phyloP scores from a whole-genome alignment of 441 rosid genomes.

The Populus hybrid region DNA sequence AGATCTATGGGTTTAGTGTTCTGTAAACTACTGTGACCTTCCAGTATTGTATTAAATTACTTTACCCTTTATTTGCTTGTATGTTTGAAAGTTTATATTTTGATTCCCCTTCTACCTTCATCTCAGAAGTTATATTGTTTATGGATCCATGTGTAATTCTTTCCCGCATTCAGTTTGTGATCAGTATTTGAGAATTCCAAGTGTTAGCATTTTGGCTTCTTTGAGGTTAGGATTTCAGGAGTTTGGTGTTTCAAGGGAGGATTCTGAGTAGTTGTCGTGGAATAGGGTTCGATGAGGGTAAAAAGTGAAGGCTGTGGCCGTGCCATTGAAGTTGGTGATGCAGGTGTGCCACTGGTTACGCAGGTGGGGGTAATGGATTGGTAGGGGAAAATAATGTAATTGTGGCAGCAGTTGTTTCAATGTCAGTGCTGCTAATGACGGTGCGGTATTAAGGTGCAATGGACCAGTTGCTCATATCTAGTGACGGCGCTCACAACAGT shows the following conservation, averaged over 20 bases:
- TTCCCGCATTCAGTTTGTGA: neutral
- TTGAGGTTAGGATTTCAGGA: neutral
- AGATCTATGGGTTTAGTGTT: too few relatives aligned
- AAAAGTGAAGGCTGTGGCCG: neutral
- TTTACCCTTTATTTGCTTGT: neutral
- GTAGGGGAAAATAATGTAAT: neutral
- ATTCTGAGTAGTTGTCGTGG: neutral
- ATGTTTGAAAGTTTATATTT: neutral
- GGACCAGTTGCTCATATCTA: neutral
- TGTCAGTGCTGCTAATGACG: neutral
- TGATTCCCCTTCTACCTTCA: neutral
- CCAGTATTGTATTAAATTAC: neutral
- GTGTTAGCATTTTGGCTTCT: neutral
- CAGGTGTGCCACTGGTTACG: neutral
- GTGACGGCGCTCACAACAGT: neutral
- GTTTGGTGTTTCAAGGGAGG: neutral
- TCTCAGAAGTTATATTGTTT: neutral
- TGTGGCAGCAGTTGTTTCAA: neutral
- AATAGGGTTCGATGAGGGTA: neutral
- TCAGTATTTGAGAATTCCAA: neutral
- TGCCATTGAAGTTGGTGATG: constrained; percentile 1
- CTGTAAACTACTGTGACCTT: neutral
- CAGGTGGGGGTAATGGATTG: neutral
- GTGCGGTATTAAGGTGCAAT: neutral
- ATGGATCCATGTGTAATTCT: neutral